Evolutionary conservation across 805 yeast genomes (phyloP).

Genomic region (Lipomyces japonicus): DNA sequence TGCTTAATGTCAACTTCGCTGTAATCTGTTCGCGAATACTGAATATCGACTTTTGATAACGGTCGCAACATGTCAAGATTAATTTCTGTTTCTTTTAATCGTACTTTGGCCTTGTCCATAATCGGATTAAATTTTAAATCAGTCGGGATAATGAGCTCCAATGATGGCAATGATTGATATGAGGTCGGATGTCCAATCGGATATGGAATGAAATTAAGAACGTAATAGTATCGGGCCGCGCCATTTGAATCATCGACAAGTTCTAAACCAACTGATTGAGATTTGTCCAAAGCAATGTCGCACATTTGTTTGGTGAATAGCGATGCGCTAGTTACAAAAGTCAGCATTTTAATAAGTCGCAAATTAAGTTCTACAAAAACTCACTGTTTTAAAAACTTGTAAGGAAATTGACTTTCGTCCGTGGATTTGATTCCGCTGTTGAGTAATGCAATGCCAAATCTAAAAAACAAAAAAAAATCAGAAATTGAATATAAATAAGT

Average conservation of each 20-base stretch:
- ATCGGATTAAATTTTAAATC: slow-evolving; percentile 3
- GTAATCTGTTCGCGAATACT: slow-evolving; percentile 9
- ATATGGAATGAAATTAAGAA: slow-evolving; percentile 16
- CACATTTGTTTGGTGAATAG: neutral
- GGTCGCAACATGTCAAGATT: slow-evolving; percentile 16
- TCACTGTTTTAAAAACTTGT: neutral
- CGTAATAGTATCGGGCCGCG: slow-evolving; percentile 5
- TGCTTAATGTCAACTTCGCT: slow-evolving; percentile 2
- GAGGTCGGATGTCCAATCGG: slow-evolving; percentile 18
- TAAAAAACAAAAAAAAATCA: too few relatives aligned
- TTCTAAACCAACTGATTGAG: too few relatives aligned
- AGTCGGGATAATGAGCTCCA: slow-evolving; percentile 14
- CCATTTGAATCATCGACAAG: too few relatives aligned
- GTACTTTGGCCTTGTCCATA: neutral
- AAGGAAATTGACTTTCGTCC: neutral
- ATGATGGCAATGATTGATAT: slow-evolving; percentile 5
- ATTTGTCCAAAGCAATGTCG: too few relatives aligned
- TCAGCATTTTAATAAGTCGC: too few relatives aligned
- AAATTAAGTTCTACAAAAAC: neutral
- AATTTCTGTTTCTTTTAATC: slow-evolving; percentile 1
- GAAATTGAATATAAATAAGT: neutral
- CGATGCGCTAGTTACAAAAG: neutral
- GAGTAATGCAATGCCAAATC: neutral
- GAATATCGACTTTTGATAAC: slow-evolving; percentile 12
- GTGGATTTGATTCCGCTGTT: neutral